phyloP scores from a whole-genome alignment of 2,329 filamentous ascomycete genomes.

The Zymoseptoria passerinii region DNA sequence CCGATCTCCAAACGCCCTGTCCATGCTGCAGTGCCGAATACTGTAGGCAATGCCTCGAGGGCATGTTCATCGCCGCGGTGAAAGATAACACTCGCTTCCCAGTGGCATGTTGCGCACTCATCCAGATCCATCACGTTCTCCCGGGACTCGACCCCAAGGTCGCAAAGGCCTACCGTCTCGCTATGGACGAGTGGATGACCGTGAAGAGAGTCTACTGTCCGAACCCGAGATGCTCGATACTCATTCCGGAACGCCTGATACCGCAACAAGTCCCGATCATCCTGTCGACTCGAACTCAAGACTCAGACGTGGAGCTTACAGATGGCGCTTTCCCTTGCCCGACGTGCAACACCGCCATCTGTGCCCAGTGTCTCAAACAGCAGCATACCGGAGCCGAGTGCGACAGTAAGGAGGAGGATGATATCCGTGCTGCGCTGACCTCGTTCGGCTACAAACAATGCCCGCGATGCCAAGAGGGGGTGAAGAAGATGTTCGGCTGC shows the following conservation, averaged over 20 bases:
- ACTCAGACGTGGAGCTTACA: not conserved
- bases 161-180: conserved; percentile 32
- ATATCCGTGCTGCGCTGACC: conserved; percentile 31
- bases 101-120: conserved; percentile 33
- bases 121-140: conserved; percentile 36
- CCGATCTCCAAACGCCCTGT: conserved; percentile 7
- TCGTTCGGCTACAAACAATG: conserved; percentile 43
- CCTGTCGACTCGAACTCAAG: not conserved
- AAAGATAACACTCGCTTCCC: conserved; percentile 37
- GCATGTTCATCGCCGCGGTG: conserved; percentile 35
- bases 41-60: not conserved
- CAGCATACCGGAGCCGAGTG: conserved; percentile 34
- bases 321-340: conserved; percentile 35
- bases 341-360: conserved; percentile 37
- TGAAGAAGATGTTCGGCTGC: conserved; percentile 44
- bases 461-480: conserved; percentile 41
- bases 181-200: conserved; percentile 43
- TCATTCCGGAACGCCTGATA: conserved; percentile 35
- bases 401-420: conserved; percentile 31
- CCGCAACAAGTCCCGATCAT: not conserved
- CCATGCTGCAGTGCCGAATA: not conserved
- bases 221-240: conserved; percentile 40
- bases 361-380: conserved; percentile 36
- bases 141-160: conserved; percentile 31
- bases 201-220: conserved; percentile 43